Base-by-base conservation (phyloP, 75 land plant species). In the Pinus taeda region DNA sequence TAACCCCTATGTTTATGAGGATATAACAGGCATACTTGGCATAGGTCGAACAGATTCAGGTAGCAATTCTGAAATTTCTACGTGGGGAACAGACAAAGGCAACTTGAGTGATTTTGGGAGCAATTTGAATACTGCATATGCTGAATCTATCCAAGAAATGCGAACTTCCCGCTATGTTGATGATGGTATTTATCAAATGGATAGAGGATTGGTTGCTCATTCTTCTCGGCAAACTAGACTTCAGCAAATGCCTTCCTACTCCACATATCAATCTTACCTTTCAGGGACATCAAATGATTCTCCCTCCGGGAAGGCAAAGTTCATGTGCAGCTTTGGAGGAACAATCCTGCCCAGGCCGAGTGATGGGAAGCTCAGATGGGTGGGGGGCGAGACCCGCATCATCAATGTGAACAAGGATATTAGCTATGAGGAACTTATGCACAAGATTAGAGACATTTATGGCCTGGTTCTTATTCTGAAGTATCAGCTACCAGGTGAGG, bases 401-500 rank as follows among this genome's bases (percentile, higher is more conserved):
- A 73, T 92, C 3, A 74, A 77, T 33, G 81, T 94, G 57, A 83
- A 58, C 36, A 86, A 81, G 74, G 81, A 92, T 66, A 85, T 88
- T 60, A 75, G 83, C 20, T 91, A 79, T 71, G 74, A 77, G 2
- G 95, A 92, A 75, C 85, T 96, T n/a, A 64, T 85, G 83, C 74
- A 70, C 57, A 96, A 89, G 74, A 90, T 90, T 69, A 26, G 55
- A 18, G 85, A 74, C 1, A 81, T 93, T 15, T 94, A 81, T 76
- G 89, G 79, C 29, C 85, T 89, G 33, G 81, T 79, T 75, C 89
- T 90, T 45, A 78, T 80, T 8, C 78, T 96, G 26, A 96, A 90
- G 81, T 96, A 96, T 72, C 97, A 94, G 78, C 84, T 96, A 30
- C 99, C 97, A 21, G 94, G 92, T 53, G 99, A 96, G 77, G 99